Conservation (phyloP, 768 basidiomycete species). For the Tylopilus subfusipes region DNA sequence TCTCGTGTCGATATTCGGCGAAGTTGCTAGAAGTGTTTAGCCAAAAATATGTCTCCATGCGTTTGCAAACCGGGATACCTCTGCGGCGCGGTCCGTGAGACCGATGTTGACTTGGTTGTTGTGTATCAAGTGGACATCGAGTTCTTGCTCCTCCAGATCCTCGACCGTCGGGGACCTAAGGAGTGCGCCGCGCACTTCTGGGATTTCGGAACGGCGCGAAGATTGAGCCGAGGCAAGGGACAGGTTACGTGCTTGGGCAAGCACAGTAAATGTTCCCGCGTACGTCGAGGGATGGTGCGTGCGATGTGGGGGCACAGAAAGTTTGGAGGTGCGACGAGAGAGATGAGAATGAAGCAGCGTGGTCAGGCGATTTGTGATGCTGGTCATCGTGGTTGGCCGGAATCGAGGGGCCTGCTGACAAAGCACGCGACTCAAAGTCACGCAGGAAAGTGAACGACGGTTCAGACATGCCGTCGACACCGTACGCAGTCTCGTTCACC, state of each 20-base stretch:
- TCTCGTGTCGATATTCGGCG: conserved; percentile 58
- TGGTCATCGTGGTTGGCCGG: too few species aligned
- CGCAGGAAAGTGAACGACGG: not conserved
- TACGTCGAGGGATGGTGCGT: not conserved
- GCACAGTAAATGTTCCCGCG: not conserved
- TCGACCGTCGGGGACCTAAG: conserved; percentile 48
- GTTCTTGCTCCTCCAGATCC: conserved; percentile 56
- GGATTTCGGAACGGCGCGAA: conserved; percentile 38
- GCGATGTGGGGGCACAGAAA: too few species aligned
- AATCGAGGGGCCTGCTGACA: conserved; percentile 11
- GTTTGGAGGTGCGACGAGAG: not conserved
- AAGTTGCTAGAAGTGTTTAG: conserved; percentile 60
- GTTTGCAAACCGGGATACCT: conserved; percentile 44
- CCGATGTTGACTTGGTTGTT: conserved; percentile 50
- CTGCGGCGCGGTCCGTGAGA: conserved; percentile 73
- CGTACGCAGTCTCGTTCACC: conserved; percentile 71
- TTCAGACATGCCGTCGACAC: conserved; percentile 25
- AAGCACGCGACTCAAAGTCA: not conserved
- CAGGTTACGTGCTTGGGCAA: not conserved
- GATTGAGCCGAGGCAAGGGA: conserved; percentile 20
- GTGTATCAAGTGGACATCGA: conserved; percentile 59
- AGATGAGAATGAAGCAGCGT: not conserved
- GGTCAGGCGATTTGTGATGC: not conserved
- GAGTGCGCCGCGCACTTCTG: conserved; percentile 46
- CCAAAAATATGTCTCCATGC: not conserved